These are phyloP conservation scores for Cryoendolithus antarcticus DNA, from an alignment of 2,329 filamentous ascomycete species.

Conservation along the genomic window DNA sequence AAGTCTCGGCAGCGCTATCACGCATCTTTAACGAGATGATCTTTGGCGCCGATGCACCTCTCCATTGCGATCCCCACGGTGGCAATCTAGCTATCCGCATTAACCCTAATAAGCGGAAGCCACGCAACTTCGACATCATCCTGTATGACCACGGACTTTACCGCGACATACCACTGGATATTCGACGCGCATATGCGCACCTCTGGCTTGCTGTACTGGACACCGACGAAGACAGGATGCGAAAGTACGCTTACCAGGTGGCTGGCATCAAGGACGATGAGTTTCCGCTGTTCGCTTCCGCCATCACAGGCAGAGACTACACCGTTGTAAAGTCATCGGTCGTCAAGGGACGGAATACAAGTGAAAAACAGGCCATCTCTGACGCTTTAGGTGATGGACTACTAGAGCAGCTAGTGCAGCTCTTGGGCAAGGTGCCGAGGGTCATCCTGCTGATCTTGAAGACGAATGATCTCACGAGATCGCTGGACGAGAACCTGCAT, in stretches of 20 bases:
- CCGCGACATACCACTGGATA: slow-evolving; percentile 67
- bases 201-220: slow-evolving; percentile 96
- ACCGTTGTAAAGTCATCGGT: slow-evolving; percentile 51
- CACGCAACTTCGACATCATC: slow-evolving; percentile 80
- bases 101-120: slow-evolving; percentile 47
- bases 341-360: slow-evolving; percentile 48
- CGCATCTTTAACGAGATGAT: slow-evolving; percentile 99
- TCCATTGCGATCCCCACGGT: slow-evolving; percentile 95
- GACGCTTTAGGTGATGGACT: slow-evolving; percentile 76
- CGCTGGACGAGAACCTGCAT: slow-evolving; percentile 79
- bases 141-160: slow-evolving; percentile 97
- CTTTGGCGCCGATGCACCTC: slow-evolving; percentile 72
- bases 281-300: slow-evolving; percentile 89
- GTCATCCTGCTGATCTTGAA: slow-evolving; percentile 94
- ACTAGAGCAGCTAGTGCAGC: slow-evolving; percentile 72
- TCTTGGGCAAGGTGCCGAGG: slow-evolving; percentile 77
- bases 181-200: slow-evolving; percentile 83
- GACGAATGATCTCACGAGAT: slow-evolving; percentile 91
- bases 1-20: slow-evolving; percentile 82
- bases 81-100: slow-evolving; percentile 89
- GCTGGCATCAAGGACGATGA: slow-evolving; percentile 80
- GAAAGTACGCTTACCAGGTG: slow-evolving; percentile 75
- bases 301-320: slow-evolving; percentile 91
- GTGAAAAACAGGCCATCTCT: slow-evolving; percentile 80
- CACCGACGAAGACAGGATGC: slow-evolving; percentile 74